Conservation (phyloP, 2,329 filamentous ascomycete genomes). For the Aureobasidium sp. region DNA sequence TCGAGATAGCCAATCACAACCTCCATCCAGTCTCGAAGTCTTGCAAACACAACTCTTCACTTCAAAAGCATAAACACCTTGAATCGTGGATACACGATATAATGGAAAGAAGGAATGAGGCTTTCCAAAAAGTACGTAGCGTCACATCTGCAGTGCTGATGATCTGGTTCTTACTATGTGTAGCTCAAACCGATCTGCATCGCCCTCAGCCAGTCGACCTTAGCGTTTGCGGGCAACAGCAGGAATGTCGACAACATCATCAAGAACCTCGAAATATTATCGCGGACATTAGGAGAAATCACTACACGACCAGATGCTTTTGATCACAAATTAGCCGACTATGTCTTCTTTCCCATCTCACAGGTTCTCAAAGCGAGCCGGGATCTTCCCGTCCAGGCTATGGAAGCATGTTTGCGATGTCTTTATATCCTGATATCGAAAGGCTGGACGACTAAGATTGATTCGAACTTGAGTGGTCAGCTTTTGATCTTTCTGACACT, state of each 20-base stretch:
- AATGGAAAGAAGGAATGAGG: slow-evolving; percentile 27
- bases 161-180: not conserved
- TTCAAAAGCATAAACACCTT: not conserved
- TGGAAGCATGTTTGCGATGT: slow-evolving; percentile 71
- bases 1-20: not conserved
- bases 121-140: slow-evolving; percentile 31
- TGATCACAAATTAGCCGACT: slow-evolving; percentile 81
- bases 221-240: slow-evolving; percentile 41
- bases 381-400: slow-evolving; percentile 58
- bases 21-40: not conserved
- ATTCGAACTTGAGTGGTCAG: slow-evolving; percentile 68
- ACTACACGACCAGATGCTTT: slow-evolving; percentile 36
- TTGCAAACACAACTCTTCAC: not conserved
- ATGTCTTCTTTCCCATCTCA: slow-evolving; percentile 87
- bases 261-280: slow-evolving; percentile 37
- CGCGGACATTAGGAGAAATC: slow-evolving; percentile 30
- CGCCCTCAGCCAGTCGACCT: slow-evolving; percentile 46
- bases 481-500: slow-evolving; percentile 78
- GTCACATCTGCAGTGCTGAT: no score
- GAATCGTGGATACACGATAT: not conserved
- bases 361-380: slow-evolving; percentile 74
- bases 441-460: slow-evolving; percentile 70
- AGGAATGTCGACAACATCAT: slow-evolving; percentile 39
- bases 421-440: slow-evolving; percentile 63
- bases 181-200: slow-evolving; percentile 53